Evolutionary conservation across 164 flowering plant genomes (phyloP), one percentile per base, ranked within the genome.

Genomic region (Liriodendron chinense): DNA sequence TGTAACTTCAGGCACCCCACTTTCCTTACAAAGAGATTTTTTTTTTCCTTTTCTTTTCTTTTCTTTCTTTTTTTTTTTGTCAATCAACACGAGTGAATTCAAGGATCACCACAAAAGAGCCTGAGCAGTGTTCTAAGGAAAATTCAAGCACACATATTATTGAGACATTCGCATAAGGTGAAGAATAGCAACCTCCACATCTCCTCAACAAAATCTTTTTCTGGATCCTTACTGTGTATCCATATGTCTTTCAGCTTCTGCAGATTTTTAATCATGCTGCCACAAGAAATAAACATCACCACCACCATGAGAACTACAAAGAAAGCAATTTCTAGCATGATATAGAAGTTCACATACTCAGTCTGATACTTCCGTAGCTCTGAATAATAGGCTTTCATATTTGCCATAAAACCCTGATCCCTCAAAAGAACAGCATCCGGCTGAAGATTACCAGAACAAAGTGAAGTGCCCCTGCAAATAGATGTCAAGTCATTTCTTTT

Each of bases 381-480:
- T 6, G 77, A 76, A 81, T 87, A 87, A 79, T 89, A 91, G 43
- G 78, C 84, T 71, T 81, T 89, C 84, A 87, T 90, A 47, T 75
- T 86, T 65, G 84, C 79, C 81, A 75, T 86, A 53, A 89, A 72
- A 81, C 62, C 24, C 69, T 72, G 78, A 73, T 90, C 95, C 68
- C 78, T 72, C 12, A 24, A 50, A 78, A 84, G 72, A 79, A 93
- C 73, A 62, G 81, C 82, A 85, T 95, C 97, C 14, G 98, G 97
- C 74, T 93, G 97, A 81, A 86, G 85, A 74, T 82, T 68, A 70
- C 96, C 95, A 49, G 91, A 92, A 85, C 94, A 90, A 70, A 95
- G 85, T 65, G 85, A 83, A 82, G 88, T 68, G 48, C 88, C 85
- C 98, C 98, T 95, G 90, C 82, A 89, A 80, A 53, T 62, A 85